Conservation (phyloP, 805 yeast genomes). For the Ogataea saltuana region DNA sequence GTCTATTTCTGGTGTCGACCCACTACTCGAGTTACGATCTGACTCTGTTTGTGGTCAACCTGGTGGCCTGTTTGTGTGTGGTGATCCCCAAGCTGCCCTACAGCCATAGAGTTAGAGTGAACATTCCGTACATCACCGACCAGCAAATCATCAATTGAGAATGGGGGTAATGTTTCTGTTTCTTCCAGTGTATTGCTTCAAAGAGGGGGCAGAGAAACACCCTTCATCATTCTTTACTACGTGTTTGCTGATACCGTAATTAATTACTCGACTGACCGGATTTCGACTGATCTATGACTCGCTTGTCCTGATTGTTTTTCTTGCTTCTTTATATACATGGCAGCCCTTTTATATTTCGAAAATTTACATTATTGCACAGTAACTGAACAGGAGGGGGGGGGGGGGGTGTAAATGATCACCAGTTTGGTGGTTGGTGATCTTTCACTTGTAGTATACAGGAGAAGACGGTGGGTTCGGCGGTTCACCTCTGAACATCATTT, state of each 20-base stretch:
- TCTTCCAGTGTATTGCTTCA: too few relatives aligned
- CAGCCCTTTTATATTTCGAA: constrained; percentile 2
- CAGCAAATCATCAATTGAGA: constrained; percentile 33
- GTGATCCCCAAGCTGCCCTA: constrained; percentile 90
- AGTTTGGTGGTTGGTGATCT: too few relatives aligned
- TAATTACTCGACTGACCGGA: background rate
- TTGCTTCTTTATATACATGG: constrained; percentile 3
- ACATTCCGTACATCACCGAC: constrained; percentile 49
- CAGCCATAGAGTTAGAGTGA: constrained; percentile 74
- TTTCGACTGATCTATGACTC: background rate
- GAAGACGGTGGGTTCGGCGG: too few relatives aligned
- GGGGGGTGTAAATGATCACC: too few relatives aligned
- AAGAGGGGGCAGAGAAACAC: too few relatives aligned
- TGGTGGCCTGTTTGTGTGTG: constrained; percentile 78
- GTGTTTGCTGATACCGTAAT: constrained; percentile 2
- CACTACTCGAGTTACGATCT: constrained; percentile 88
- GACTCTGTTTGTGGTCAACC: constrained; percentile 74
- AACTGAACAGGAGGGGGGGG: too few relatives aligned
- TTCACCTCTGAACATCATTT: too few relatives aligned
- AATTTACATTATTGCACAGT: too few relatives aligned
- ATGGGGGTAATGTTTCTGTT: too few relatives aligned
- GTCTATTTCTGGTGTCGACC: constrained; percentile 79
- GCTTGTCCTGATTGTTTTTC: background rate
- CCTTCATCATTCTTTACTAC: constrained; percentile 2
- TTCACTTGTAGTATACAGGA: constrained; percentile 1